Evolutionary conservation across 1,284 basidiomycete genomes (phyloP).

Genomic region (Gomphus bonarii): DNA sequence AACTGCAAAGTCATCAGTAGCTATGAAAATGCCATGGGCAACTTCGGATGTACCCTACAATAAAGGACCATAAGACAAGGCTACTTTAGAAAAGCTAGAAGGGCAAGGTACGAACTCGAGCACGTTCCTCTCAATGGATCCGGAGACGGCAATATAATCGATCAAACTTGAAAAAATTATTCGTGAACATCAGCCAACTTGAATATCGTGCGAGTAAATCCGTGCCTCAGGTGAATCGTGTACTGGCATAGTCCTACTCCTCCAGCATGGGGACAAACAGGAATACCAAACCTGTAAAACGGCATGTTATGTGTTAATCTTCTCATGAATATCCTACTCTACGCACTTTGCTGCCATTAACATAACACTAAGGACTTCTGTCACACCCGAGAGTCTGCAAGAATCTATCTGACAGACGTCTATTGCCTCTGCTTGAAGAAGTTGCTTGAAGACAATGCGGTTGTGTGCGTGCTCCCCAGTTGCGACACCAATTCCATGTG

Average conservation of each 20-base stretch:
- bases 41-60: background rate
- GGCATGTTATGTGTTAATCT: no score
- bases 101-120: constrained; percentile 39
- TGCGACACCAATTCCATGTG: constrained; percentile 83
- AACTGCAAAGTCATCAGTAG: constrained; percentile 23
- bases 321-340: constrained; percentile 1
- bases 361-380: constrained; percentile 84
- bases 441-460: constrained; percentile 92
- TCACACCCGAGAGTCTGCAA: constrained; percentile 86
- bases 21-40: no score
- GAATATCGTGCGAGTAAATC: background rate
- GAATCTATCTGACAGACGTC: constrained; percentile 96
- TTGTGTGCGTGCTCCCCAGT: constrained; percentile 96
- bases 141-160: constrained; percentile 88
- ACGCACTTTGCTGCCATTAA: constrained; percentile 85
- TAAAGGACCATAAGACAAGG: background rate
- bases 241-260: constrained; percentile 94
- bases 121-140: constrained; percentile 88
- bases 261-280: constrained; percentile 91
- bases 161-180: constrained; percentile 45
- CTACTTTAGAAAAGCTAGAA: background rate
- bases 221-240: constrained; percentile 70
- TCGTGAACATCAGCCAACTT: background rate
- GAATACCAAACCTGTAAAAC: constrained; percentile 56
- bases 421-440: constrained; percentile 87